Percentiles rank a stretch among this genome's conserved stretches.
These are phyloP conservation scores for Chrysosporium keratinophilum DNA, from an alignment of 2,329 filamentous ascomycete species.

Conservation along the genomic window DNA sequence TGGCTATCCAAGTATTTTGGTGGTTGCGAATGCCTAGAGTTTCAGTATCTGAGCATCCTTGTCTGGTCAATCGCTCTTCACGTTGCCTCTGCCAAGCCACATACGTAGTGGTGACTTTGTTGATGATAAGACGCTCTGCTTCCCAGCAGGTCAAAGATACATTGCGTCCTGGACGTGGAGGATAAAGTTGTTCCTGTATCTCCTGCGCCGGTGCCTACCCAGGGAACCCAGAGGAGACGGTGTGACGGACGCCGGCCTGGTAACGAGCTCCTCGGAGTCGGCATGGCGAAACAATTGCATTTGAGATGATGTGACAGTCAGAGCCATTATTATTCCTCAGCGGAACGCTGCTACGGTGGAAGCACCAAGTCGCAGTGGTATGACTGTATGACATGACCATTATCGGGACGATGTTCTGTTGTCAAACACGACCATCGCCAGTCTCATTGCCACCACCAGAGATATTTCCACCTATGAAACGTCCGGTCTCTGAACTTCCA, in stretches of 20 bases:
- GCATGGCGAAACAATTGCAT: no score
- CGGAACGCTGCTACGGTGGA: background rate
- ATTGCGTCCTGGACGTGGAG: no score
- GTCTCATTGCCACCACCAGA: background rate
- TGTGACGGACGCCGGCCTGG: background rate
- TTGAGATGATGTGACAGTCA: no score
- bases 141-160: no score
- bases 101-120: background rate
- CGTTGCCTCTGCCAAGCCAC: constrained; percentile 5
- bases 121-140: background rate
- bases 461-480: constrained; percentile 1
- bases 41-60: background rate
- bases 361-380: background rate
- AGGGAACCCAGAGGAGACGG: background rate
- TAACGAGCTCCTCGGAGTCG: no score
- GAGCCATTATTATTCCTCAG: background rate
- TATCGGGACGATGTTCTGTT: background rate
- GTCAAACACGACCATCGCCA: background rate
- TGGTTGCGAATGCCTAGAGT: background rate
- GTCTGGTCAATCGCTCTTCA: background rate
- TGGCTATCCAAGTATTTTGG: background rate
- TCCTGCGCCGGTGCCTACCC: background rate
- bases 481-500: background rate
- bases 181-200: background rate
- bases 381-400: background rate